Base-by-base conservation (phyloP, 140 eudicot genomes). In the Cichorium intybus region DNA sequence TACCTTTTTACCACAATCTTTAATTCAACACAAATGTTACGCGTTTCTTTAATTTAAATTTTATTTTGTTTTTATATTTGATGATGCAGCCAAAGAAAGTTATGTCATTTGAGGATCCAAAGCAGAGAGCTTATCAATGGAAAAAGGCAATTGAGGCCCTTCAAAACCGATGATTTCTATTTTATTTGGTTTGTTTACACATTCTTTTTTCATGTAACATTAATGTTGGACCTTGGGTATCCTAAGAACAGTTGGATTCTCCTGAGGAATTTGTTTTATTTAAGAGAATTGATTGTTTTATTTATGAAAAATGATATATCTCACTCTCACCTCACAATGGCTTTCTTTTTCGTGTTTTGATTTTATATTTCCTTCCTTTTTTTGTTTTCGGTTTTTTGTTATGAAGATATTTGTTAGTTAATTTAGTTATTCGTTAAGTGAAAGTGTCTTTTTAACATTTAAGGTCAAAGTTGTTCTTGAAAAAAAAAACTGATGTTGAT, bases 41-140 rank as follows among this genome's bases (percentile, higher is more conserved):
- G n/a, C n/a, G n/a, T n/a, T n/a, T n/a, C n/a, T n/a, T n/a, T n/a
- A n/a, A n/a, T n/a, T n/a, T n/a, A n/a, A n/a, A n/a, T n/a, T n/a
- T n/a, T n/a, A n/a, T n/a, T n/a, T n/a, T n/a, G n/a, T n/a, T 20
- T 57, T 45, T 56, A 22, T 24, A 21, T n/a, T 41, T n/a, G 55
- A 14, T 62, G 58, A 17, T 87, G 62, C 88, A 93, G 99, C 95
- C 95, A 7, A 93, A 88, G 79, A 88, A 93, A 77, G 87, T 93
- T 5, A 41, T 88, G 79, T 62, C 93, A 29, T 93, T 88, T 58
- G 97, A 93, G 85, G 99, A 93, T 78, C 79, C 97, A 73, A 93
- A 93, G 66, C 96, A 93, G 71, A 81, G 99, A 81, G 99, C 95
- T 4, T 55, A 20, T 60, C 99, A 93, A 56, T 93, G 99, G 99